These are phyloP conservation scores for Phytophthora litchii DNA, from an alignment of 352 stramenopile genomes.

Conservation along the genomic window DNA sequence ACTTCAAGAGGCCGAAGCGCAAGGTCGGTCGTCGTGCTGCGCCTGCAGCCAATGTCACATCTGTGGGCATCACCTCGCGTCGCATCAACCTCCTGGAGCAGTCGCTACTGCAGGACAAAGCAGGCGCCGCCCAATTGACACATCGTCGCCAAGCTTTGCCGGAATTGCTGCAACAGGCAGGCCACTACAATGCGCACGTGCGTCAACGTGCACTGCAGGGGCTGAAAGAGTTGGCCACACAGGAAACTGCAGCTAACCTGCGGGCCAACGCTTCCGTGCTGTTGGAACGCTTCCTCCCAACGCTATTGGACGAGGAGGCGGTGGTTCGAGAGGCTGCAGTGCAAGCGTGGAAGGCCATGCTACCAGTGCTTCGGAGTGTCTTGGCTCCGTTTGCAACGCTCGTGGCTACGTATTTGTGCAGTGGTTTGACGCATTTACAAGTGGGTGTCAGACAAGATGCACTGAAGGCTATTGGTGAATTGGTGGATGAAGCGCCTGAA, in stretches of 20 bases:
- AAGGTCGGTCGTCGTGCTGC: slow-evolving; percentile 79
- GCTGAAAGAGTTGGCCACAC: slow-evolving; percentile 61
- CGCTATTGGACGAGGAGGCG: slow-evolving; percentile 79
- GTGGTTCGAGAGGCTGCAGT: slow-evolving; percentile 79
- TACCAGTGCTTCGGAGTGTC: slow-evolving; percentile 55
- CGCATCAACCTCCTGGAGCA: slow-evolving; percentile 87
- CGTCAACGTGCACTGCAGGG: slow-evolving; percentile 73
- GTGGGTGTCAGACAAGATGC: slow-evolving; percentile 77
- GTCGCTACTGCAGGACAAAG: slow-evolving; percentile 77
- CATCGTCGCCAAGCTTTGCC: slow-evolving; percentile 70
- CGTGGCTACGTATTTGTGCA: slow-evolving; percentile 81
- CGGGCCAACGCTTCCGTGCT: slow-evolving; percentile 74
- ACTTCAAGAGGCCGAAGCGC: slow-evolving; percentile 89
- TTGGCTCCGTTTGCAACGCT: slow-evolving; percentile 76
- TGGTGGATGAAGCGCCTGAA: slow-evolving; percentile 66
- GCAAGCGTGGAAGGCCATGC: slow-evolving; percentile 65
- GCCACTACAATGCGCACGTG: slow-evolving; percentile 86
- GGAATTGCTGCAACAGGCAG: slow-evolving; percentile 68
- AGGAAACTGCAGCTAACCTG: slow-evolving; percentile 56
- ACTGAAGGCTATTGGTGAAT: slow-evolving; percentile 64
- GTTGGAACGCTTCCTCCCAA: slow-evolving; percentile 78
- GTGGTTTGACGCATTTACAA: slow-evolving; percentile 80
- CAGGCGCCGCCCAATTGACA: slow-evolving; percentile 56
- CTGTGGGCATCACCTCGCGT: slow-evolving; percentile 70
- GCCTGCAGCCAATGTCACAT: slow-evolving; percentile 79